These are phyloP conservation scores for Salix suchowensis DNA, from an alignment of 345 rosid species.

Conservation along the genomic window DNA sequence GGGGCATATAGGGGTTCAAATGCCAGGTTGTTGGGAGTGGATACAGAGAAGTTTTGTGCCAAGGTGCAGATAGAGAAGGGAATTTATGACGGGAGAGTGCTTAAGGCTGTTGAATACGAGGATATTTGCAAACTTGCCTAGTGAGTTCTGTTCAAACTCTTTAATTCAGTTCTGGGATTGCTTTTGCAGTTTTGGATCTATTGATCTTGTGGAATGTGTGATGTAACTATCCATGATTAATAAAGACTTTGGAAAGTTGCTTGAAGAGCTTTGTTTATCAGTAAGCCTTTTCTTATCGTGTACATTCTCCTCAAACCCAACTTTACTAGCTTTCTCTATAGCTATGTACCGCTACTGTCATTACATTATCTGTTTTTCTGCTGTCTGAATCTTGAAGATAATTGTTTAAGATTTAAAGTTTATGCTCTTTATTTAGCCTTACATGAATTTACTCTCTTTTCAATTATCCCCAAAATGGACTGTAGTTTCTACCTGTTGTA, in stretches of 20 bases:
- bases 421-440: neutral
- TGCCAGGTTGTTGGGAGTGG: conserved; percentile 72
- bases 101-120: conserved; percentile 77
- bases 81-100: conserved; percentile 80
- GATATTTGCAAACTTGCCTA: conserved; percentile 75
- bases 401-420: neutral
- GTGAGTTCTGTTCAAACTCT: conserved; percentile 18
- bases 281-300: neutral
- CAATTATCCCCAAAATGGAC: conserved; percentile 44
- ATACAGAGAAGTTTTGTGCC: conserved; percentile 78
- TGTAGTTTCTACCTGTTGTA: conserved; percentile 73
- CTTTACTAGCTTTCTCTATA: neutral
- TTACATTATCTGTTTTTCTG: neutral
- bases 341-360: neutral
- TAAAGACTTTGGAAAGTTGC: neutral
- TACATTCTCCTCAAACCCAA: neutral
- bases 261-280: neutral
- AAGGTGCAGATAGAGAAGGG: conserved; percentile 92
- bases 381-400: neutral
- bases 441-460: conserved; percentile 35
- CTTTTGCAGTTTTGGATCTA: neutral
- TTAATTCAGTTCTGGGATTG: neutral
- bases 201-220: neutral
- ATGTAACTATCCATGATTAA: neutral
- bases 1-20: conserved; percentile 80